These are phyloP conservation scores for Sanghuangporus sanghuang DNA, from an alignment of 1,284 basidiomycete genomes.

Conservation along the genomic window DNA sequence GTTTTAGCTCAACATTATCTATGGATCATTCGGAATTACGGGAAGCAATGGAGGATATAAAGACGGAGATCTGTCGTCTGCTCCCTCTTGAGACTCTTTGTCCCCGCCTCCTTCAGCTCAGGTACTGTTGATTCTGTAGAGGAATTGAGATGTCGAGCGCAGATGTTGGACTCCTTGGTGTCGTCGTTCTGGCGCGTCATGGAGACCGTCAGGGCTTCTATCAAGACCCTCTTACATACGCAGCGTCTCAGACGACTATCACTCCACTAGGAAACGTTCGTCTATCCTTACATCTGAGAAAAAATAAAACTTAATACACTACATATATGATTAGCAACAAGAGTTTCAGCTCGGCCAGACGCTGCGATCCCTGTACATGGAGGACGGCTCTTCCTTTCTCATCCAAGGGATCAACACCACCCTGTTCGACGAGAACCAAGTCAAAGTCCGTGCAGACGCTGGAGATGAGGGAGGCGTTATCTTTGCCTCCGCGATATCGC, in stretches of 20 bases:
- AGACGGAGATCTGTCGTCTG: not conserved
- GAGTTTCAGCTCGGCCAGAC: slow-evolving; percentile 40
- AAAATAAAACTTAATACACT: not conserved
- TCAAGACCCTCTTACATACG: slow-evolving; percentile 37
- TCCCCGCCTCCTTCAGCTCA: not conserved
- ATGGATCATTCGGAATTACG: too few species aligned
- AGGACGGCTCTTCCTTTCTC: slow-evolving; percentile 28
- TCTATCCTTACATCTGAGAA: not conserved
- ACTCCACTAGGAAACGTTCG: slow-evolving; percentile 43
- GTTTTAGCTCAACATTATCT: too few species aligned
- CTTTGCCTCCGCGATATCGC: slow-evolving; percentile 40
- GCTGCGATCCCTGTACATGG: slow-evolving; percentile 38
- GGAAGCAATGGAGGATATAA: too few species aligned
- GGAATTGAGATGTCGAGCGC: slow-evolving; percentile 2
- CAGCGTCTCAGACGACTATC: slow-evolving; percentile 39
- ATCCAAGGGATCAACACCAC: slow-evolving; percentile 33
- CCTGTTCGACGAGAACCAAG: slow-evolving; percentile 32
- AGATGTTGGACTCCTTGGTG: slow-evolving; percentile 32
- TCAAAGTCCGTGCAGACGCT: slow-evolving; percentile 39
- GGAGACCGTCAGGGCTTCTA: slow-evolving; percentile 44
- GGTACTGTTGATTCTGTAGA: not conserved
- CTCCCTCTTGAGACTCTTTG: not conserved
- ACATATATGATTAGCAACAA: slow-evolving; percentile 27
- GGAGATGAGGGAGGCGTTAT: slow-evolving; percentile 49
- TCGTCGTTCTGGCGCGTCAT: slow-evolving; percentile 45